These are phyloP conservation scores for Aspergillus conjunctus DNA, from an alignment of 495 filamentous ascomycete genomes.

Conservation along the genomic window DNA sequence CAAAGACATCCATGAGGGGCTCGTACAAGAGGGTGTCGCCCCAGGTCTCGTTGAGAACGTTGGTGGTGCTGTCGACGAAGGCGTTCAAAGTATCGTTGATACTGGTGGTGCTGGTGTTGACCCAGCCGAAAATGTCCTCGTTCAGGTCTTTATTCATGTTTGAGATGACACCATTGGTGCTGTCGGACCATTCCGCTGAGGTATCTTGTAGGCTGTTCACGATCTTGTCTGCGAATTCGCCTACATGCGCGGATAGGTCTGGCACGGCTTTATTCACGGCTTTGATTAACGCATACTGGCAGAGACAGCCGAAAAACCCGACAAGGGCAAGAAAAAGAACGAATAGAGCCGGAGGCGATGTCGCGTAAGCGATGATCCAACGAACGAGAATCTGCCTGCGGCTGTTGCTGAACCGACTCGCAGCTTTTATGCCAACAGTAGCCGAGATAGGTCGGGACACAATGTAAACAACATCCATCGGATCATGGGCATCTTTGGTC, in stretches of 20 bases:
- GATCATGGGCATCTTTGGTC: conserved; percentile 65
- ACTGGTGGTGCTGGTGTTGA: conserved; percentile 74
- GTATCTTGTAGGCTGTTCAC: conserved; percentile 70
- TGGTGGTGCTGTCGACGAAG: conserved; percentile 73
- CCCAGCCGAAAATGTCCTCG: conserved; percentile 83
- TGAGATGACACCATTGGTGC: conserved; percentile 72
- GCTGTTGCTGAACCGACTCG: conserved; percentile 65
- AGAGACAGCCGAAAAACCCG: conserved; percentile 81
- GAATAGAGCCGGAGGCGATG: conserved; percentile 81
- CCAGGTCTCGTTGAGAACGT: conserved; percentile 74
- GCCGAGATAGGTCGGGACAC: conserved; percentile 76
- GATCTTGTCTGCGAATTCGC: conserved; percentile 79
- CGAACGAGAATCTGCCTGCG: conserved; percentile 71
- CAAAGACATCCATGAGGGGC: conserved; percentile 70
- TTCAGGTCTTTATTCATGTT: conserved; percentile 75
- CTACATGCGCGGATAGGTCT: conserved; percentile 71
- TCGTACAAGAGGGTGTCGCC: conserved; percentile 73
- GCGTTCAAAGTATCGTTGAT: conserved; percentile 84
- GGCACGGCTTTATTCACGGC: conserved; percentile 76
- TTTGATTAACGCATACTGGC: conserved; percentile 78
- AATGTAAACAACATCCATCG: conserved; percentile 88
- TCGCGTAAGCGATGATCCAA: conserved; percentile 87
- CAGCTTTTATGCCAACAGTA: conserved; percentile 68
- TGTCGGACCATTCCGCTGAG: conserved; percentile 73
- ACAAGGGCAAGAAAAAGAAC: conserved; percentile 83